A percentile compares a stretch with the other conserved stretches of the same genome.
Conservation (phyloP, 2,329 filamentous ascomycete species). For the Pseudophaeomoniella oleicola region DNA sequence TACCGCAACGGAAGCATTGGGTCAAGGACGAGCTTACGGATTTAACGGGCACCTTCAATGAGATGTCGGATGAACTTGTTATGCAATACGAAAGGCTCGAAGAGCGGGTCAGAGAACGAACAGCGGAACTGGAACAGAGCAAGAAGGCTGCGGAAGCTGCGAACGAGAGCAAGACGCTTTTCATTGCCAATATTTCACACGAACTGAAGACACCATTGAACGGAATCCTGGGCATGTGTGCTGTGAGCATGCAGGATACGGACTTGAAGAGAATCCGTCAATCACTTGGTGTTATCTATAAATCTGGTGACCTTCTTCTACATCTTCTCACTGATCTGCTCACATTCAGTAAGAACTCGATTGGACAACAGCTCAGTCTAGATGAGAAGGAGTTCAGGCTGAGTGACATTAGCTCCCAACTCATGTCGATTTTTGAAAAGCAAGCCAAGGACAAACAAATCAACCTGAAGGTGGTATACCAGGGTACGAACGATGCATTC, state of each 20-base stretch:
- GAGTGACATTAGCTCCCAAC: slow-evolving; percentile 69
- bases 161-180: slow-evolving; percentile 92
- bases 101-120: slow-evolving; percentile 69
- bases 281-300: slow-evolving; percentile 77
- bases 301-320: slow-evolving; percentile 68
- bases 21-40: slow-evolving; percentile 78
- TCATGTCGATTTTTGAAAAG: slow-evolving; percentile 77
- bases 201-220: slow-evolving; percentile 91
- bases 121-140: slow-evolving; percentile 70
- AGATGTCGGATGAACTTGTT: slow-evolving; percentile 81
- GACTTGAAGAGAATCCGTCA: slow-evolving; percentile 65
- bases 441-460: slow-evolving; percentile 72
- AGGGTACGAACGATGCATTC: slow-evolving; percentile 34
- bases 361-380: slow-evolving; percentile 66
- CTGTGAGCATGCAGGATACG: slow-evolving; percentile 83
- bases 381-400: slow-evolving; percentile 77
- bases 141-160: slow-evolving; percentile 90
- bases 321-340: slow-evolving; percentile 80
- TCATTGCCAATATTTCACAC: slow-evolving; percentile 84
- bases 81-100: slow-evolving; percentile 77
- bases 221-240: slow-evolving; percentile 87
- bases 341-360: slow-evolving; percentile 90
- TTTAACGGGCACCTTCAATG: slow-evolving; percentile 72
- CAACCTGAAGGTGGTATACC: slow-evolving; percentile 55
- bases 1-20: slow-evolving; percentile 58